Percentiles rank a stretch among this genome's conserved stretches.
These are phyloP conservation scores for Boletus rubropictus DNA, from an alignment of 768 basidiomycete species.

Conservation along the genomic window DNA sequence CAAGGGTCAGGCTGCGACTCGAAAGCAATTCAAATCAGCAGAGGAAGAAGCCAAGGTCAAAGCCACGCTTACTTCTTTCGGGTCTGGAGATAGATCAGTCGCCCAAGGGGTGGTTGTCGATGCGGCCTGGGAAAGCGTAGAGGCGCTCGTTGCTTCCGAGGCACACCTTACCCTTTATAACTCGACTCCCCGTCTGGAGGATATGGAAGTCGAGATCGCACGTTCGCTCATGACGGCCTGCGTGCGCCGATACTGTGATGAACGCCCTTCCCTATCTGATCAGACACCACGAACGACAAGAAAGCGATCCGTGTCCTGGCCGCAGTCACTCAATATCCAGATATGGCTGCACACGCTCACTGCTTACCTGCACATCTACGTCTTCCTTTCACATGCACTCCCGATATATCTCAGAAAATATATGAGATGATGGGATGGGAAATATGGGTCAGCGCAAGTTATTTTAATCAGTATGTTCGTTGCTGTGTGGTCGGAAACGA, in stretches of 20 bases:
- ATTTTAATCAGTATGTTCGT: slow-evolving; percentile 57
- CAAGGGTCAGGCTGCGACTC: slow-evolving; percentile 28
- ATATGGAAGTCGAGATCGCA: slow-evolving; percentile 54
- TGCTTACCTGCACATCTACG: slow-evolving; percentile 49
- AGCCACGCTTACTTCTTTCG: slow-evolving; percentile 12
- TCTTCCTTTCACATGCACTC: slow-evolving; percentile 42
- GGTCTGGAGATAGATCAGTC: slow-evolving; percentile 17
- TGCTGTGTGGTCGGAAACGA: neutral
- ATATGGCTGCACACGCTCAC: slow-evolving; percentile 46
- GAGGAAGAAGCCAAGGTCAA: slow-evolving; percentile 21
- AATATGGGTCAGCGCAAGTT: slow-evolving; percentile 54
- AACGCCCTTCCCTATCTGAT: slow-evolving; percentile 9
- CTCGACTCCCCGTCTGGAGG: slow-evolving; percentile 35
- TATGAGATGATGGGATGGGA: slow-evolving; percentile 65
- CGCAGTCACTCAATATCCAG: slow-evolving; percentile 40
- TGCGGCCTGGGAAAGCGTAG: slow-evolving; percentile 41
- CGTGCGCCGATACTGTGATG: slow-evolving; percentile 36
- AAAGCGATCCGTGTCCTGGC: slow-evolving; percentile 33
- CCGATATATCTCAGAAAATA: slow-evolving; percentile 28
- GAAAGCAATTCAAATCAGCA: slow-evolving; percentile 25
- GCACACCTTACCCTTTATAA: slow-evolving; percentile 20
- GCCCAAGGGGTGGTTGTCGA: slow-evolving; percentile 38
- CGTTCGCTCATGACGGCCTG: slow-evolving; percentile 51
- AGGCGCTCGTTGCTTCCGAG: slow-evolving; percentile 26
- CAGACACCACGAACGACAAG: neutral